phyloP scores from a whole-genome alignment of 441 rosid species.

The Dalechampia spathulata region DNA sequence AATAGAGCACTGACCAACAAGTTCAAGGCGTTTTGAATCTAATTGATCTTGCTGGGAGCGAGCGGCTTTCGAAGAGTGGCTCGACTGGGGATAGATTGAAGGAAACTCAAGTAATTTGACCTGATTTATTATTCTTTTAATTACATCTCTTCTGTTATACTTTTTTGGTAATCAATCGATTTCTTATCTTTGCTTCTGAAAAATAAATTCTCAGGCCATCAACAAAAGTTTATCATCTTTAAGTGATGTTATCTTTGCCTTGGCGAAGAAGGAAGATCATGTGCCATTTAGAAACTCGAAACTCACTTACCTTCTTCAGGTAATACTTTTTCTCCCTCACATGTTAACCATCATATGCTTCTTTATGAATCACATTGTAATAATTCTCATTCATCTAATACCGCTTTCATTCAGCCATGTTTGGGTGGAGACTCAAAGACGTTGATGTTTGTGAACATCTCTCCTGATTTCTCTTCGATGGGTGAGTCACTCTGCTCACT shows the following conservation, averaged over 20 bases:
- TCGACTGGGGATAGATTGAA: slow-evolving; percentile 90
- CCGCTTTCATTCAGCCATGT: slow-evolving; percentile 62
- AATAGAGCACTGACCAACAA: slow-evolving; percentile 83
- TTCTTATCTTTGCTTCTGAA: not conserved
- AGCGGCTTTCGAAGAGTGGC: slow-evolving; percentile 86
- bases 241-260: slow-evolving; percentile 86
- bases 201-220: slow-evolving; percentile 52
- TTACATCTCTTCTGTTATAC: not conserved
- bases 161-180: not conserved
- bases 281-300: slow-evolving; percentile 96
- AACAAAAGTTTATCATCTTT: slow-evolving; percentile 86
- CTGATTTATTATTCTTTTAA: not conserved
- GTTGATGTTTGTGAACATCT: slow-evolving; percentile 86
- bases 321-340: slow-evolving; percentile 14
- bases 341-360: not conserved
- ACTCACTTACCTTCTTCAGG: slow-evolving; percentile 96
- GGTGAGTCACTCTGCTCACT: slow-evolving; percentile 96
- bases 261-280: slow-evolving; percentile 96
- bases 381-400: slow-evolving; percentile 3
- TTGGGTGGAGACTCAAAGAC: slow-evolving; percentile 98
- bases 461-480: slow-evolving; percentile 69
- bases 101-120: slow-evolving; percentile 50
- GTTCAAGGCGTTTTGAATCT: slow-evolving; percentile 89
- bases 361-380: not conserved
- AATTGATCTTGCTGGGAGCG: slow-evolving; percentile 97